Percentiles rank a stretch among this genome's conserved stretches.
These are phyloP conservation scores for Penicillium italicum DNA, from an alignment of 2,329 filamentous ascomycete species.

Conservation along the genomic window DNA sequence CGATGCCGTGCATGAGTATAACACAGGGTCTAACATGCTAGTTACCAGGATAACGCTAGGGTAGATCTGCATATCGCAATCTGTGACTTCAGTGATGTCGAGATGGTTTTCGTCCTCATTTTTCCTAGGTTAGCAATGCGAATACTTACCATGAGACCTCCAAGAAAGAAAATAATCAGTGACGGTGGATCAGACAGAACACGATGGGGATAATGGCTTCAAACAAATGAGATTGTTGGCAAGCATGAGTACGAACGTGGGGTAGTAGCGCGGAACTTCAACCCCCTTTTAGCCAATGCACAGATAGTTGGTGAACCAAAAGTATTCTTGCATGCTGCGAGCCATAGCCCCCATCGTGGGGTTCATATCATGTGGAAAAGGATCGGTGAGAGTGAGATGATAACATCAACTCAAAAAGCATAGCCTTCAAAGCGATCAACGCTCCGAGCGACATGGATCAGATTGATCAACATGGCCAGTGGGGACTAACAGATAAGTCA, in stretches of 20 bases:
- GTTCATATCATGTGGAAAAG: not conserved
- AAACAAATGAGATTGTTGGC: not conserved
- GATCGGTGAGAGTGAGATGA: conserved; percentile 1
- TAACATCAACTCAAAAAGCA: not conserved
- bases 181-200: not conserved
- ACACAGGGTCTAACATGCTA: not conserved
- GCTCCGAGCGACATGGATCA: conserved; percentile 23
- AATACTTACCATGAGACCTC: not conserved
- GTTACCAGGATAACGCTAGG: not conserved
- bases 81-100: not conserved
- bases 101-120: not conserved
- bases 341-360: not conserved
- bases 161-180: not conserved
- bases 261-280: not conserved
- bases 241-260: not conserved
- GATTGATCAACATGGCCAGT: conserved; percentile 23
- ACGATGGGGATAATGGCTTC: not conserved
- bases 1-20: not conserved
- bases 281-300: not conserved
- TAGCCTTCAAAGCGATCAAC: conserved; percentile 6
- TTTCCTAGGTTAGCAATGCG: not conserved
- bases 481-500: conserved; percentile 7
- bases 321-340: conserved; percentile 6
- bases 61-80: not conserved
- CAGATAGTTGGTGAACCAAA: not conserved